Base-by-base conservation (phyloP, 148 eudicot species). In the Amaranthus cruentus region DNA sequence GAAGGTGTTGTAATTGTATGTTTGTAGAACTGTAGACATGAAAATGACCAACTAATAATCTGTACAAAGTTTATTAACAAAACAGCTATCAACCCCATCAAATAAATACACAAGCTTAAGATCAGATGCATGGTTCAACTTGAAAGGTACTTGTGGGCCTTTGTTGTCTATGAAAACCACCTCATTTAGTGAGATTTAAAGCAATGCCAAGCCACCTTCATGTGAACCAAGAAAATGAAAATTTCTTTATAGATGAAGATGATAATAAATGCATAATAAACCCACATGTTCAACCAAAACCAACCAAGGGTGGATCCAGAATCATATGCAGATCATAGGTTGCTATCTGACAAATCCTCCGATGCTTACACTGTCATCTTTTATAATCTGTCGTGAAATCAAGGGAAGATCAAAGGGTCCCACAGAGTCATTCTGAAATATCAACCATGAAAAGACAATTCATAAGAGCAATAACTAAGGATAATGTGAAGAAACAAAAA, bases 321-420 rank as follows among this genome's bases (percentile, higher is more conserved):
- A 3, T n/a, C 68, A 57, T 72, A 59, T 4, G 21, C 12, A 71
- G 71, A 65, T 48, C 58, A 12, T 69, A 54, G 38, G 46, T 73
- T 43, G 77, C 74, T 81, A 87, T 73, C 79, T 58, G 52, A 87
- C 72, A 65, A 83, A 49, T 66, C 68, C 78, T 38, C 87, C 73
- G 53, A 82, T 43, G 76, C 82, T 67, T 75, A 77, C n/a, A 70
- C 68, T 69, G 73, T 80, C 89, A 13, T 76, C 83, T 57, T 83
- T 78, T 59, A 74, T 77, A 18, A 73, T 71, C 68, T 80, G 83
- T 18, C 73, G 66, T 0, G 84, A 58, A 6, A 81, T 68, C 71
- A 77, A 52, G 56, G 82, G 81, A 74, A 81, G 78, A 86, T 88
- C 91, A 69, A 86, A 87, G 4, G 93, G 85, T 54, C 90, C 91